phyloP scores from a whole-genome alignment of 2,329 filamentous ascomycete species.

The Alternaria arbusti region DNA sequence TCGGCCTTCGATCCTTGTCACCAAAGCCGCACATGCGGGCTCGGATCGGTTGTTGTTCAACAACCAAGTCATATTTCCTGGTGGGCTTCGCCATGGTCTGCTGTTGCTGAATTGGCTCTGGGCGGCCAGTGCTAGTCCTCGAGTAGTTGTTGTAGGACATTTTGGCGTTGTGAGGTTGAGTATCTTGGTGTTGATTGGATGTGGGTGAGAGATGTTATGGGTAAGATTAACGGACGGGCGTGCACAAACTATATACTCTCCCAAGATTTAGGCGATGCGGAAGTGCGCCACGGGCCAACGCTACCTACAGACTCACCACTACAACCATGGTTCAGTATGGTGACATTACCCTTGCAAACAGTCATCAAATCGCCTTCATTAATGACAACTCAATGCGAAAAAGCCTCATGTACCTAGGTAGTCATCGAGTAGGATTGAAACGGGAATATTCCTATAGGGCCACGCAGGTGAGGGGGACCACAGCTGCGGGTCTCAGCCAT shows the following conservation, averaged over 20 bases:
- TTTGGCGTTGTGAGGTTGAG: neutral
- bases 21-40: constrained; percentile 99
- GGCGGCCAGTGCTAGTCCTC: neutral
- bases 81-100: neutral
- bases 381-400: neutral
- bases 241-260: neutral
- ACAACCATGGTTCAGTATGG: neutral
- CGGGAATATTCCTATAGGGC: neutral
- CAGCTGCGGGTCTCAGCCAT: neutral
- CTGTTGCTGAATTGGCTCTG: constrained; percentile 1
- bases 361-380: neutral
- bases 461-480: neutral
- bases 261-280: neutral
- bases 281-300: neutral
- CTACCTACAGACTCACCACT: neutral
- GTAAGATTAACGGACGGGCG: neutral
- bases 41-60: constrained; percentile 88
- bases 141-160: neutral
- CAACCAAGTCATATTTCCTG: constrained; percentile 65
- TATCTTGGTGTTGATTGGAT: neutral
- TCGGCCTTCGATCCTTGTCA: constrained; percentile 96
- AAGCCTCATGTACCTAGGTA: neutral
- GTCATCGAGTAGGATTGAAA: neutral
- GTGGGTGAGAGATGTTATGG: neutral
- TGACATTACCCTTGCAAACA: neutral